Evolutionary conservation across 2,329 filamentous ascomycete genomes (phyloP).

Genomic region (Sclerotinia spermophila): DNA sequence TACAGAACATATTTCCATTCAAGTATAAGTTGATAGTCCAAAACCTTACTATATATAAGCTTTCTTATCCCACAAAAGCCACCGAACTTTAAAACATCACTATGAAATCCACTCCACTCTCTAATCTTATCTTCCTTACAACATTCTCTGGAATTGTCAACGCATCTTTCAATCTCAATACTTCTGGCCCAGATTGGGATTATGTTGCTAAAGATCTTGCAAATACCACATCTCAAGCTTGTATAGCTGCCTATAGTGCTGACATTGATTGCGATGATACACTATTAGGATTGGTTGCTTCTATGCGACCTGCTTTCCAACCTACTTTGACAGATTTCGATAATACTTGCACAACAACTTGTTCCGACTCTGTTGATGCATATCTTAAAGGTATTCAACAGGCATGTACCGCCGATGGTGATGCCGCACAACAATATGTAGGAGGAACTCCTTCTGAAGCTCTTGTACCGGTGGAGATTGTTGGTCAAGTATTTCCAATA

Average conservation of each 20-base stretch:
- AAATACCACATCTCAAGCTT: conserved; percentile 34
- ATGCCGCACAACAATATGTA: conserved; percentile 29
- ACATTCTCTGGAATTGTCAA: neutral
- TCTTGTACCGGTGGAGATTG: conserved; percentile 24
- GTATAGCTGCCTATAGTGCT: conserved; percentile 35
- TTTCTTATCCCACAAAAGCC: neutral
- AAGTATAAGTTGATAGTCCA: neutral
- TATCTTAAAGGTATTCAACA: conserved; percentile 32
- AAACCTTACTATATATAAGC: neutral
- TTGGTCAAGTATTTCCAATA: conserved; percentile 19
- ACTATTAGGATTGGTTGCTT: conserved; percentile 35
- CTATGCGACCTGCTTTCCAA: conserved; percentile 33
- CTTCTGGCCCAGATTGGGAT: conserved; percentile 35
- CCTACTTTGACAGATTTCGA: conserved; percentile 30
- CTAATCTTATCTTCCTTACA: neutral
- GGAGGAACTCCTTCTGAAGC: conserved; percentile 25
- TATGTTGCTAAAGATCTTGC: conserved; percentile 36
- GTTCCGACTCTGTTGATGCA: conserved; percentile 30
- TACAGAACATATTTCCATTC: neutral
- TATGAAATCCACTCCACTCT: neutral
- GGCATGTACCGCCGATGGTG: conserved; percentile 31
- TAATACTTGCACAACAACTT: conserved; percentile 33
- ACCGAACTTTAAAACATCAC: neutral
- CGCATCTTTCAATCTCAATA: conserved; percentile 33
- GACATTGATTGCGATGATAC: conserved; percentile 36